These are phyloP conservation scores for Lactarius deliciosus DNA, from an alignment of 768 basidiomycete genomes.

Conservation along the genomic window DNA sequence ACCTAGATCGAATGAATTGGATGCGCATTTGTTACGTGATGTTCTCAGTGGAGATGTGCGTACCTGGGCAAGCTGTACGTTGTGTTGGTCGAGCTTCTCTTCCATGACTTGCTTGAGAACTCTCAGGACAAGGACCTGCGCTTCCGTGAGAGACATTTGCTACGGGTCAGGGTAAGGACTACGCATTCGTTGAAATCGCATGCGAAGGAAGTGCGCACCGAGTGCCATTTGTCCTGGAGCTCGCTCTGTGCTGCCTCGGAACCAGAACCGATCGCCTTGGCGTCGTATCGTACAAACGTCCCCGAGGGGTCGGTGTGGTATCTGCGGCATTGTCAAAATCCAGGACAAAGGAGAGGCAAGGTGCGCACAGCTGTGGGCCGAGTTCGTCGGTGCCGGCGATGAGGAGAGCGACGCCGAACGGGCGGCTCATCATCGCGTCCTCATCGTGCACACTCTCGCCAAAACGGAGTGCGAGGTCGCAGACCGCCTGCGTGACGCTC, in stretches of 20 bases:
- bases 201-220: conserved; percentile 48
- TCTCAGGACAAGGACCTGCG: conserved; percentile 79
- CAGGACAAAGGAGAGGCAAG: not conserved
- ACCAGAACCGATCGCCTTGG: conserved; percentile 97
- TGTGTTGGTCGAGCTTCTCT: conserved; percentile 98
- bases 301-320: conserved; percentile 99
- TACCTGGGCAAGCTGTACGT: conserved; percentile 95
- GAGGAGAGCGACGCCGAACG: conserved; percentile 95
- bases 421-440: conserved; percentile 98
- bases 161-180: conserved; percentile 37
- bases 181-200: not conserved
- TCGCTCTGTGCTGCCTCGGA: conserved; percentile 97
- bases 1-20: conserved; percentile 49
- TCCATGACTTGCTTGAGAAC: conserved; percentile 99
- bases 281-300: conserved; percentile 94
- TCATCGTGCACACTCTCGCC: conserved; percentile 99
- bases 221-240: conserved; percentile 96
- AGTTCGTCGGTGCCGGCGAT: conserved; percentile 97
- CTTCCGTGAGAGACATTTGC: conserved; percentile 91
- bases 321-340: conserved; percentile 42
- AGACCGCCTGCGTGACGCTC: conserved; percentile 96
- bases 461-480: conserved; percentile 94
- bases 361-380: conserved; percentile 88
- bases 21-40: not conserved
- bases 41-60: conserved; percentile 18